Base-by-base conservation (phyloP, 768 basidiomycete species). In the Hygrocybe punicea region DNA sequence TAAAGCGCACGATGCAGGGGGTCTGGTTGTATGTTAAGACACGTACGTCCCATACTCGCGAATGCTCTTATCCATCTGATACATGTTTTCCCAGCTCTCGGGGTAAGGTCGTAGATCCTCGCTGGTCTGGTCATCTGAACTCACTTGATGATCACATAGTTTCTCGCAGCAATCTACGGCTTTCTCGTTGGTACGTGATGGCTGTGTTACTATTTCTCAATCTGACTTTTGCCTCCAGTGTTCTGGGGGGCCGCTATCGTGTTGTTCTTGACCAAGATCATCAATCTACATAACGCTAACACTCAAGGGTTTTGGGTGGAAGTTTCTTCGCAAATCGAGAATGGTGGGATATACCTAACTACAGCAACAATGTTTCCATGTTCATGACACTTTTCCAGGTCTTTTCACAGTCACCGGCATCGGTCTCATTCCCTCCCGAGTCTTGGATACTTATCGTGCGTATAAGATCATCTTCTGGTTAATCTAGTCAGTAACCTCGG, bases 211-310 rank as follows among this genome's bases (percentile, higher is more conserved):
- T n/a, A 35, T 23, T 47, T 44, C 36, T 33, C 35, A n/a, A 42
- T 56, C 47, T 49, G 29, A 62, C 35, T 25, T 47, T 19, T 44
- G n/a, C 36, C 6, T 42, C 5, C 64, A 82, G 91, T 86, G 0
- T 93, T 94, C 64, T 94, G 91, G 91, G 91, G 92, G 14, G 82
- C 89, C 19, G 91, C 86, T 3, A 85, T 94, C 59, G 87, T 92
- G 13, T 70, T 92, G 51, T 86, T 92, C 70, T 71, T 90, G 4
- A 73, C 70, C 21, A 83, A 81, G 65, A 77, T 84, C 45, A 91
- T 93, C 68, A 84, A 89, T 63, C 71, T 89, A 3, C 83, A 88
- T 63, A 86, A 89, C 62, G 69, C 75, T 8, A 79, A 87, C 53
- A 80, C 76, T 0, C 86, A 92, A 71, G 85, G 85, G 21, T 85